These are phyloP conservation scores for Boletus rubescentipes DNA, from an alignment of 768 basidiomycete genomes.

Conservation along the genomic window DNA sequence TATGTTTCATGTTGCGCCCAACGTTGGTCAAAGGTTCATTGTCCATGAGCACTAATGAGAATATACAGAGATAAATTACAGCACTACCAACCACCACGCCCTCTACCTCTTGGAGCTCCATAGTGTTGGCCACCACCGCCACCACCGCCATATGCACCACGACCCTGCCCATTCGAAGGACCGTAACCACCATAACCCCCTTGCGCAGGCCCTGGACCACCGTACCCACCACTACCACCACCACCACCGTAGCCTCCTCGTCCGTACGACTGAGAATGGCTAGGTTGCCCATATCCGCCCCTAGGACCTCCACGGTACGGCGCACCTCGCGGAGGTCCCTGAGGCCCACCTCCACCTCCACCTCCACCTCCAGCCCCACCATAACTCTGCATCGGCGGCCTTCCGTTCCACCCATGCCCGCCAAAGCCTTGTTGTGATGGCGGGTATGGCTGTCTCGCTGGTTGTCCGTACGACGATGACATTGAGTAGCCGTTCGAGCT, in stretches of 20 bases:
- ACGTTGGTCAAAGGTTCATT: background rate
- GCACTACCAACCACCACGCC: conserved; percentile 44
- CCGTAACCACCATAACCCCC: conserved; percentile 37
- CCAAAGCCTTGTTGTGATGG: conserved; percentile 29
- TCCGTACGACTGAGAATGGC: conserved; percentile 23
- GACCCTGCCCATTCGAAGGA: conserved; percentile 26
- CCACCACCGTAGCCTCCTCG: conserved; percentile 28
- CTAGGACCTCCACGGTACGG: conserved; percentile 26
- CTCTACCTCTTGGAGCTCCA: conserved; percentile 44
- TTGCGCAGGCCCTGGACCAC: conserved; percentile 17
- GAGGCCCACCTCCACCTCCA: conserved; percentile 30
- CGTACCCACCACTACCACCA: conserved; percentile 10
- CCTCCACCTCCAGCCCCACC: conserved; percentile 33
- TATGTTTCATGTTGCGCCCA: background rate
- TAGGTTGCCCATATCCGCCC: conserved; percentile 25
- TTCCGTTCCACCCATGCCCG: conserved; percentile 32
- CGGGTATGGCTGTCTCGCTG: conserved; percentile 20
- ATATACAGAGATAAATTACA: conserved; percentile 34
- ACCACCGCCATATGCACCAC: conserved; percentile 42
- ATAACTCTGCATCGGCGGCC: conserved; percentile 32
- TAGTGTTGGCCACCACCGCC: conserved; percentile 32
- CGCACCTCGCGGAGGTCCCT: conserved; percentile 26
- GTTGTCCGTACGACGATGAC: conserved; percentile 21
- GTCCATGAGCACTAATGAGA: conserved; percentile 10
- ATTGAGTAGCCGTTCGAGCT: conserved; percentile 20